A percentile compares a stretch with the other conserved stretches of the same genome.
phyloP scores from a whole-genome alignment of 1,284 basidiomycete species.

The Tilletia walkeri region DNA sequence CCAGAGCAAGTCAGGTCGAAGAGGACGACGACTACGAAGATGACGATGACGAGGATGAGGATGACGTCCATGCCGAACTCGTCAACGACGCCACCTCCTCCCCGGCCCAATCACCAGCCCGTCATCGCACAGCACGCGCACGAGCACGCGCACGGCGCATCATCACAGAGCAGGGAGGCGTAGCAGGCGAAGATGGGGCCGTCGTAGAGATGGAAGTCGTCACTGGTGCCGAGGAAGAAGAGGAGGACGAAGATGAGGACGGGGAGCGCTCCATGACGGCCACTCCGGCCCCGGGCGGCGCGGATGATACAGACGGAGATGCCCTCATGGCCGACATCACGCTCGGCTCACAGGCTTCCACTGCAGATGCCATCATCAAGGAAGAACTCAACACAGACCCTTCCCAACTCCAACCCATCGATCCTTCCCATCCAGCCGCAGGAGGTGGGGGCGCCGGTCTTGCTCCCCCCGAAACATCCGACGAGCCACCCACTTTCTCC shows the following conservation, averaged over 20 bases:
- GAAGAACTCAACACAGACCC: no score
- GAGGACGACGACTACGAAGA: not conserved
- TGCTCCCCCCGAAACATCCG: not conserved
- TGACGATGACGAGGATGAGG: not conserved
- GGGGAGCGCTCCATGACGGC: not conserved
- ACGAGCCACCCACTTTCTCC: conserved; percentile 60
- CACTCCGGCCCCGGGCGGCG: not conserved
- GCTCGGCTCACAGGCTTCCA: conserved; percentile 3
- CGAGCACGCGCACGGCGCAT: not conserved
- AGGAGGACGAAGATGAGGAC: not conserved
- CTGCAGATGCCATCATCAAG: no score
- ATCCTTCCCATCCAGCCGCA: no score
- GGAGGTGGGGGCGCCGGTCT: no score
- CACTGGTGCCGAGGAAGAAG: not conserved
- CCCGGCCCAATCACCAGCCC: not conserved
- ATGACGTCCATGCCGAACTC: not conserved
- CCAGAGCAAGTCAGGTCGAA: conserved; percentile 20
- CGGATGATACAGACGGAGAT: not conserved
- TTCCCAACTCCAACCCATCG: no score
- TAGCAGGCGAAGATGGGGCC: not conserved
- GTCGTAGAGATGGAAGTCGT: conserved; percentile 8
- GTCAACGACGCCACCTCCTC: not conserved
- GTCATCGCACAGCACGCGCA: not conserved
- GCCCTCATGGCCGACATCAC: conserved; percentile 1
- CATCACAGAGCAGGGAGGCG: conserved; percentile 2